A percentile compares a stretch with the other conserved stretches of the same genome.
These are phyloP conservation scores for Gamsiella multidivaricata DNA, from an alignment of 192 early-diverging fungal species.

Conservation along the genomic window DNA sequence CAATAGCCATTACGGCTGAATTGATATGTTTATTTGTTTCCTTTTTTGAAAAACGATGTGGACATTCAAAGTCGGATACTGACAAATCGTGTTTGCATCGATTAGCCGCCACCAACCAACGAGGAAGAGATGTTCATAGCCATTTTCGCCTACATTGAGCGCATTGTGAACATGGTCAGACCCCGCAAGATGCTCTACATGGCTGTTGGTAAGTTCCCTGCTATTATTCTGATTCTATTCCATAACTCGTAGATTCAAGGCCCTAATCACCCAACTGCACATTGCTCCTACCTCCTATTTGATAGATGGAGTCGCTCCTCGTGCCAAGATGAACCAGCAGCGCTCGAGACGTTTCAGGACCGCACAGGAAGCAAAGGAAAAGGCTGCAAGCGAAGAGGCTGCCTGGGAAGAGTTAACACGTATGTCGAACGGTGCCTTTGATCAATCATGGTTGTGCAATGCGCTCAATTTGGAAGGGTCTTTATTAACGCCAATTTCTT, in stretches of 20 bases:
- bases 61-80: too few relatives aligned
- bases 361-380: constrained; percentile 81
- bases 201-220: constrained; percentile 82
- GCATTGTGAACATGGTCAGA: constrained; percentile 91
- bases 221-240: not conserved
- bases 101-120: constrained; percentile 75
- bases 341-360: constrained; percentile 97
- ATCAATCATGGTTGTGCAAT: not conserved
- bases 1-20: too few relatives aligned
- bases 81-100: too few relatives aligned
- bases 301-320: constrained; percentile 96
- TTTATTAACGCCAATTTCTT: not conserved
- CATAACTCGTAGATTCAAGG: too few relatives aligned
- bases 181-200: constrained; percentile 97
- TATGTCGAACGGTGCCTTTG: not conserved
- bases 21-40: too few relatives aligned
- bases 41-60: too few relatives aligned
- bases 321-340: constrained; percentile 99
- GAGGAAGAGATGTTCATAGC: constrained; percentile 97
- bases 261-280: too few relatives aligned
- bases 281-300: too few relatives aligned
- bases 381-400: constrained; percentile 59
- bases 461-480: not conserved
- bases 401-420: constrained; percentile 53
- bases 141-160: constrained; percentile 96